Conservation (phyloP, 331 rosid species). For the Prunus yedoensis region DNA sequence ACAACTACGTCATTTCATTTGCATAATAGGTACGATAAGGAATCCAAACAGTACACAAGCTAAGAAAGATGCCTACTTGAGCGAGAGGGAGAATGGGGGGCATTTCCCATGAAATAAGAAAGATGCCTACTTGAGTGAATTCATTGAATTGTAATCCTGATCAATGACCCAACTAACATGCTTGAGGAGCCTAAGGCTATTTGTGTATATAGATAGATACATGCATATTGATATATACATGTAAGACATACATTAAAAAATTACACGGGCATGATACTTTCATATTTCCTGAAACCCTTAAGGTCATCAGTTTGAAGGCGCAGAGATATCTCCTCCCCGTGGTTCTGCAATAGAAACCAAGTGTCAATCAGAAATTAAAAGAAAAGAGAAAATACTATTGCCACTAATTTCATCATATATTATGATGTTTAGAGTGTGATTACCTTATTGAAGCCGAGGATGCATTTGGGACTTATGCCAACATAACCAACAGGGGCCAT, state of each 20-base stretch:
- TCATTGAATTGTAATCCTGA: no score
- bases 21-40: no score
- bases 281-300: slow-evolving; percentile 88
- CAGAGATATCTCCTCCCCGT: slow-evolving; percentile 93
- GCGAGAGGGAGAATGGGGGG: no score
- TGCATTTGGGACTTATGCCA: slow-evolving; percentile 88
- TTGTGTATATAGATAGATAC: no score
- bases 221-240: no score
- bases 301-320: slow-evolving; percentile 95
- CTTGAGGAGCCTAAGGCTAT: no score
- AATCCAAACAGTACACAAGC: no score
- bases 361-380: slow-evolving; percentile 18
- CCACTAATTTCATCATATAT: background rate
- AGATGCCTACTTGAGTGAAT: no score
- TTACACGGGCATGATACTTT: slow-evolving; percentile 36
- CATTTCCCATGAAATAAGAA: no score
- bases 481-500: slow-evolving; percentile 96
- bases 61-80: no score
- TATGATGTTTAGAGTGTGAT: slow-evolving; percentile 5
- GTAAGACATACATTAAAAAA: background rate
- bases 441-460: slow-evolving; percentile 94
- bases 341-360: slow-evolving; percentile 48
- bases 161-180: no score
- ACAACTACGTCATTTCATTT: no score
- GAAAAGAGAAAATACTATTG: background rate